Base-by-base conservation (phyloP, 805 yeast species). In the Dipodascopsis tothii region DNA sequence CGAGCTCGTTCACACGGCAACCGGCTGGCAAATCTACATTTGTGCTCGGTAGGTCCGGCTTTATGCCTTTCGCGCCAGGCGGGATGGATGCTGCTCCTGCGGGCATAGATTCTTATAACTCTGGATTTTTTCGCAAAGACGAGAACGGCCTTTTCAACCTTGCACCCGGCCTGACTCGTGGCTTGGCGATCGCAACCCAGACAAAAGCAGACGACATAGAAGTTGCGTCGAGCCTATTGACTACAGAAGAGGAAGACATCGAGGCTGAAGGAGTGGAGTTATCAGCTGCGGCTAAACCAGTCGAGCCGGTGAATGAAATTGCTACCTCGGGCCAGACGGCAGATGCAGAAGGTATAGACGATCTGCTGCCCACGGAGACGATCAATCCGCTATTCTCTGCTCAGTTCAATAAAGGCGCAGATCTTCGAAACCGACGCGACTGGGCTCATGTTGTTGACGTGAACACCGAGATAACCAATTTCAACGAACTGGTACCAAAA, bases 381-480 rank as follows among this genome's bases (percentile, higher is more conserved):
- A 39, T 44, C 9, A 42, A 37, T 9, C 39, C 56, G 9, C 39
- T 42, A 14, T 37, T 47, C 30, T 45, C 36, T 11, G 35, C 28
- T 4, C 46, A 48, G 19, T 45, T 39, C 28, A 44, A 38, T 4
- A 25, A 33, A 5, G n/a, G 34, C 14, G 36, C 35, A 3, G 36
- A 28, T 16, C 9, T 37, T 22, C 33, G 45, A 4, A 7, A 17
- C 5, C 40, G 41, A 7, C 76, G 72, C 48, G 78, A 80, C 46
- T 92, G 97, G 97, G 98, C 98, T 0, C 98, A 92, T 65, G 78
- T 84, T 33, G 95, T 92, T 7, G 95, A 92, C 56, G 65, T 92
- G 39, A 78, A 84, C 57, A 94, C 86, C 57, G 76, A 74, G 47
- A 76, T 92, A 44, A 84, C 81, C 20, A 87, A 92, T 61, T 92